Conservation (phyloP, 129 eudicot species). For the Flaveria brownii region DNA sequence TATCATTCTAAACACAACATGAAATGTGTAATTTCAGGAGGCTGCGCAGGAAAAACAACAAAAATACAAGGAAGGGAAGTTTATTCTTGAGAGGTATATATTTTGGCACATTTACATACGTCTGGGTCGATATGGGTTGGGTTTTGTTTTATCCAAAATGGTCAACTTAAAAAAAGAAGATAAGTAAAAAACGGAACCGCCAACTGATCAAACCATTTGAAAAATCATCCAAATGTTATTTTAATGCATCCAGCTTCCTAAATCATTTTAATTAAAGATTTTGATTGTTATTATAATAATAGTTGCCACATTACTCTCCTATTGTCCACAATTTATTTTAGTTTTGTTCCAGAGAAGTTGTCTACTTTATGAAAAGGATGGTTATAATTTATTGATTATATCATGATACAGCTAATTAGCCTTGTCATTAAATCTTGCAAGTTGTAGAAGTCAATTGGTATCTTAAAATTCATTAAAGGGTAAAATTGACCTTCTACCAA, state of each 20-base stretch:
- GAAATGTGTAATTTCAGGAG: constrained; percentile 45
- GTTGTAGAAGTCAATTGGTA: neutral
- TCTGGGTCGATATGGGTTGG: neutral
- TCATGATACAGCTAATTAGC: neutral
- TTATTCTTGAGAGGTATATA: constrained; percentile 65
- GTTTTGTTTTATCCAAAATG: neutral
- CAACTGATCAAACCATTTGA: neutral
- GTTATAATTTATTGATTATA: neutral
- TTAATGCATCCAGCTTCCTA: neutral
- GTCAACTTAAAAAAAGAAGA: neutral
- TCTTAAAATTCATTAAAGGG: neutral
- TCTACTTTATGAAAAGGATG: neutral
- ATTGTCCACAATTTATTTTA: neutral
- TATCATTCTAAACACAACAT: neutral
- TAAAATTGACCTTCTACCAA: neutral
- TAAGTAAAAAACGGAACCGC: neutral
- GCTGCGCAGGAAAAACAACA: constrained; percentile 63
- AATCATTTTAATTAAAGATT: neutral
- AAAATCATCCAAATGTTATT: neutral
- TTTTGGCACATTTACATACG: neutral
- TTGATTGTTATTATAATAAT: neutral
- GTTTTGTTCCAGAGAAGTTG: neutral
- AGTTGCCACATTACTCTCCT: no score
- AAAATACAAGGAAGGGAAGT: constrained; percentile 84
- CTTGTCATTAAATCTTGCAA: constrained; percentile 4